phyloP scores from a whole-genome alignment of 495 filamentous ascomycete genomes.

The Tuber brumale region DNA sequence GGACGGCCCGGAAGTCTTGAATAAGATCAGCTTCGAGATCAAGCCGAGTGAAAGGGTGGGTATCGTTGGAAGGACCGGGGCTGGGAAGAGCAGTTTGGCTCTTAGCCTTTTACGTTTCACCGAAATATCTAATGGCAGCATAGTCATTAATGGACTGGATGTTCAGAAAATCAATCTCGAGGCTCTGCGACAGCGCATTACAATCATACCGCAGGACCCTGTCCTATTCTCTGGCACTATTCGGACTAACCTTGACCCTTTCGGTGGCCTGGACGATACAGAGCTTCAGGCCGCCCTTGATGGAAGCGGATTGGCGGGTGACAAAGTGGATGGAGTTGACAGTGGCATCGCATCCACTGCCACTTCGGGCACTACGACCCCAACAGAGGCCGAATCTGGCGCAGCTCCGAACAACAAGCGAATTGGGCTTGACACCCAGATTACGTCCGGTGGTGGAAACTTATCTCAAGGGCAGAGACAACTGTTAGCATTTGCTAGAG shows the following conservation, averaged over 20 bases:
- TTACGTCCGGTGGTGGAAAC: slow-evolving; percentile 30
- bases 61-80: slow-evolving; percentile 52
- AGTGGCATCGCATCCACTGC: slow-evolving; percentile 3
- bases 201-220: slow-evolving; percentile 53
- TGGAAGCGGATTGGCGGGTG: slow-evolving; percentile 22
- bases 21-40: slow-evolving; percentile 46
- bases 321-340: slow-evolving; percentile 7
- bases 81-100: slow-evolving; percentile 44
- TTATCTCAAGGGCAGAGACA: slow-evolving; percentile 35
- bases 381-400: slow-evolving; percentile 8
- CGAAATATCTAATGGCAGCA: slow-evolving; percentile 45
- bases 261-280: slow-evolving; percentile 35
- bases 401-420: slow-evolving; percentile 16
- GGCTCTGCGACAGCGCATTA: slow-evolving; percentile 48
- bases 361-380: background rate
- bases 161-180: slow-evolving; percentile 47
- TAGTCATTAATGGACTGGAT: slow-evolving; percentile 51
- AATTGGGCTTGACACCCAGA: slow-evolving; percentile 28
- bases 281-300: slow-evolving; percentile 33
- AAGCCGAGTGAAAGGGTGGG: slow-evolving; percentile 45
- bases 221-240: slow-evolving; percentile 51
- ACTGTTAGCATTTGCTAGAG: slow-evolving; percentile 32
- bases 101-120: slow-evolving; percentile 50
- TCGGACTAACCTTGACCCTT: slow-evolving; percentile 50
- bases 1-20: slow-evolving; percentile 45